Percentiles rank a stretch among this genome's conserved stretches.
Evolutionary conservation across 805 yeast genomes (phyloP).

Genomic region (Isabelozyma heimii): DNA sequence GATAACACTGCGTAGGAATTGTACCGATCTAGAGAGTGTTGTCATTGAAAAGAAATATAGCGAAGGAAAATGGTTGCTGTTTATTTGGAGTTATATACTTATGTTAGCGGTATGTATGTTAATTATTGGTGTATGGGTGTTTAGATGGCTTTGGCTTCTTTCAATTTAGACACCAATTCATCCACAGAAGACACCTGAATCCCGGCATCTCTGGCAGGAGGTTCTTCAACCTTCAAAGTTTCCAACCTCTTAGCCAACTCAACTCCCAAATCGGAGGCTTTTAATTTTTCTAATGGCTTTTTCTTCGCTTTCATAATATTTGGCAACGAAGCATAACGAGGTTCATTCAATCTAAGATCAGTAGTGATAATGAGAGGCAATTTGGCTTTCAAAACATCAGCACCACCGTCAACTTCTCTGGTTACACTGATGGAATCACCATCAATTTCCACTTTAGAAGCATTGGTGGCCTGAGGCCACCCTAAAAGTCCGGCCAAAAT

Average conservation of each 20-base stretch:
- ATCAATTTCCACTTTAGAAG: conserved; percentile 72
- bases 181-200: conserved; percentile 77
- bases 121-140: neutral
- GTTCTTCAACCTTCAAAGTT: conserved; percentile 75
- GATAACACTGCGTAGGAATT: neutral
- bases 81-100: neutral
- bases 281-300: conserved; percentile 76
- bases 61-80: neutral
- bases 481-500: conserved; percentile 89
- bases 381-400: conserved; percentile 71
- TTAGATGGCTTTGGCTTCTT: conserved; percentile 69
- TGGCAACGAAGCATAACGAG: conserved; percentile 93
- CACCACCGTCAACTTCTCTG: conserved; percentile 95
- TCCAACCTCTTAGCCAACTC: conserved; percentile 64
- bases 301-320: conserved; percentile 98
- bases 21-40: neutral
- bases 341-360: conserved; percentile 90
- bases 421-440: conserved; percentile 66
- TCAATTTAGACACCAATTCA: conserved; percentile 74
- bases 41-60: neutral
- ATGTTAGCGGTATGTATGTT: neutral
- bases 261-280: conserved; percentile 65
- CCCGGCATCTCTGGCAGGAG: conserved; percentile 80
- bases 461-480: conserved; percentile 98
- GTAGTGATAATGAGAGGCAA: conserved; percentile 88